These are phyloP conservation scores for Thelonectria blattea DNA, from an alignment of 2,329 filamentous ascomycete genomes.

Conservation along the genomic window DNA sequence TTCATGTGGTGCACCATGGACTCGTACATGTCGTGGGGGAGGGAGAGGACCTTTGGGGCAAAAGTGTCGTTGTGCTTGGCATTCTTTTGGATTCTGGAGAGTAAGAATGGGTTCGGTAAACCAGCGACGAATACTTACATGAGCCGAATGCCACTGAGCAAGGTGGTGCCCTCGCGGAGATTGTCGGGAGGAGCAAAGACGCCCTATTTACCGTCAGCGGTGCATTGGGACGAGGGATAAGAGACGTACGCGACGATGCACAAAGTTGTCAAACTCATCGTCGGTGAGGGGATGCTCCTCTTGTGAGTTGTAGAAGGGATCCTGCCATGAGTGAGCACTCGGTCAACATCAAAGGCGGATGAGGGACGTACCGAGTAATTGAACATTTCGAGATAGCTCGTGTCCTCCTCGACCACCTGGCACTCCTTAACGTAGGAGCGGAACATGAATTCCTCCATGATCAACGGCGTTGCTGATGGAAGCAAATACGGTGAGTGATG, in stretches of 20 bases:
- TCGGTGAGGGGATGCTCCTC: constrained; percentile 59
- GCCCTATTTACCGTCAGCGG: constrained; percentile 48
- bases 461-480: background rate
- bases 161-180: constrained; percentile 49
- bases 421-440: constrained; percentile 54
- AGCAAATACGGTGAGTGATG: background rate
- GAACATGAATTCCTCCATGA: constrained; percentile 67
- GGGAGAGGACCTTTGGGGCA: constrained; percentile 58
- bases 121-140: constrained; percentile 50
- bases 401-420: constrained; percentile 56
- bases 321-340: constrained; percentile 42
- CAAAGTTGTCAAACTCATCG: constrained; percentile 65
- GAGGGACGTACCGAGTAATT: constrained; percentile 61
- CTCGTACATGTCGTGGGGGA: constrained; percentile 57
- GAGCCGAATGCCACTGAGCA: constrained; percentile 59
- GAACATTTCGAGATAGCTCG: constrained; percentile 63
- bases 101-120: background rate
- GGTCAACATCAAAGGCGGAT: background rate
- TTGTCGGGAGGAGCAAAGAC: constrained; percentile 56
- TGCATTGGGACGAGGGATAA: background rate
- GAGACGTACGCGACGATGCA: constrained; percentile 54
- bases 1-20: constrained; percentile 61
- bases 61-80: constrained; percentile 65
- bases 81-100: constrained; percentile 59
- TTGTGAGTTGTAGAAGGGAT: constrained; percentile 54